A percentile compares a stretch with the other conserved stretches of the same genome.
phyloP scores from a whole-genome alignment of 164 flowering plant species.

The Chimonanthus praecox region DNA sequence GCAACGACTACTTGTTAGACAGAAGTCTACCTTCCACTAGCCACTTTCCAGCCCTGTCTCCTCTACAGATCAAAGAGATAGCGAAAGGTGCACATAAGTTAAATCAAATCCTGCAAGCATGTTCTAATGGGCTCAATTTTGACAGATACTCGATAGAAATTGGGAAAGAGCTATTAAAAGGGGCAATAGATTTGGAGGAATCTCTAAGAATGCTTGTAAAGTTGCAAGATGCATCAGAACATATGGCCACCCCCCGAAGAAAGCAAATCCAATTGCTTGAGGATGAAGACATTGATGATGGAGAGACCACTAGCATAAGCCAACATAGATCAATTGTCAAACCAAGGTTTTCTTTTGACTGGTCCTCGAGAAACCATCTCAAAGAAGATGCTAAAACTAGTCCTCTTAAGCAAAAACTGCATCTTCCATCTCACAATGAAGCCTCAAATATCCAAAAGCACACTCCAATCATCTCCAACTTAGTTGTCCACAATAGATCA shows the following conservation, averaged over 20 bases:
- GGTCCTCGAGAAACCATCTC: constrained; percentile 30
- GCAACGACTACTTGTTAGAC: constrained; percentile 16
- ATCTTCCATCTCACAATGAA: constrained; percentile 29
- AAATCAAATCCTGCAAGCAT: constrained; percentile 63
- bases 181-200: constrained; percentile 77
- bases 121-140: constrained; percentile 44
- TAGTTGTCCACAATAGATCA: constrained; percentile 36
- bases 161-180: constrained; percentile 68
- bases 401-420: constrained; percentile 20
- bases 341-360: constrained; percentile 70
- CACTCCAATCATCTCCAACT: constrained; percentile 10
- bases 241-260: constrained; percentile 30
- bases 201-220: constrained; percentile 66
- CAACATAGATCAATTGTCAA: constrained; percentile 29
- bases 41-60: constrained; percentile 36
- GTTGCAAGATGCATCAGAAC: constrained; percentile 70
- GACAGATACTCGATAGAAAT: constrained; percentile 53
- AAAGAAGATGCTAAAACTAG: constrained; percentile 21
- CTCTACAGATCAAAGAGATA: constrained; percentile 56
- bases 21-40: constrained; percentile 19
- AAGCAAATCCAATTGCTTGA: constrained; percentile 56
- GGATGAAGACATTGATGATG: constrained; percentile 46
- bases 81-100: constrained; percentile 73
- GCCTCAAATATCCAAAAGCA: constrained; percentile 14
- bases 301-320: constrained; percentile 6